Percentiles rank a stretch among this genome's conserved stretches.
Evolutionary conservation across 306 rosid genomes (phyloP).

Genomic region (Prunus mongolica): DNA sequence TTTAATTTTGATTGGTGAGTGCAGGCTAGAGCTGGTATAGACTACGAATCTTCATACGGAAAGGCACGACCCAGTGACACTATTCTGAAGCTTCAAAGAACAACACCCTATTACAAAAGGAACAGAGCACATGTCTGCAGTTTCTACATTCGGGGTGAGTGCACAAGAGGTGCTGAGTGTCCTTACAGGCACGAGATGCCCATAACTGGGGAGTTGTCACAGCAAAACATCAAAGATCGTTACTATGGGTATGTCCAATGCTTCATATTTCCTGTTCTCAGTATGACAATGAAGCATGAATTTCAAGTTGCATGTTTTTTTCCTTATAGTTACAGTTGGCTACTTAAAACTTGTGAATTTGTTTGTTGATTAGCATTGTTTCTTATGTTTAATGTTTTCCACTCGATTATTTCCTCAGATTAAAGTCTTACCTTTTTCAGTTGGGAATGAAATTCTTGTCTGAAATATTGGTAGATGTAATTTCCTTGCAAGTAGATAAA

Average conservation of each 20-base stretch:
- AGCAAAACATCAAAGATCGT: constrained; percentile 93
- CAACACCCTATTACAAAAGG: constrained; percentile 85
- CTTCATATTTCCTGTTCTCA: neutral
- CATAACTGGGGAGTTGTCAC: constrained; percentile 85
- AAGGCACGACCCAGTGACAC: constrained; percentile 84
- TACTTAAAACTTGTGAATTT: neutral
- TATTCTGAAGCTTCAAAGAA: constrained; percentile 86
- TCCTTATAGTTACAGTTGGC: neutral
- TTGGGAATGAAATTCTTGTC: neutral
- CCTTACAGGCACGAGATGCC: constrained; percentile 98
- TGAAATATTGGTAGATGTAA: neutral
- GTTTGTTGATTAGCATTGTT: neutral
- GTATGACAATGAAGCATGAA: neutral
- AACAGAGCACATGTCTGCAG: constrained; percentile 87
- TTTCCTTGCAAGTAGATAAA: neutral
- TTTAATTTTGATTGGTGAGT: constrained; percentile 11
- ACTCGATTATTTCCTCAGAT: neutral
- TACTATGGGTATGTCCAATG: constrained; percentile 76
- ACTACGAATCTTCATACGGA: constrained; percentile 85
- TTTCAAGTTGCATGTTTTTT: neutral
- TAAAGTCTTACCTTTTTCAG: neutral
- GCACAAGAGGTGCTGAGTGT: constrained; percentile 94
- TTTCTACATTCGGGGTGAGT: constrained; percentile 84
- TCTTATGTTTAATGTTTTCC: neutral
- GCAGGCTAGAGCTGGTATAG: constrained; percentile 94